A percentile compares a stretch with the other conserved stretches of the same genome.
Evolutionary conservation across 2,329 filamentous ascomycete species (phyloP).

Genomic region (Periconia digitata): DNA sequence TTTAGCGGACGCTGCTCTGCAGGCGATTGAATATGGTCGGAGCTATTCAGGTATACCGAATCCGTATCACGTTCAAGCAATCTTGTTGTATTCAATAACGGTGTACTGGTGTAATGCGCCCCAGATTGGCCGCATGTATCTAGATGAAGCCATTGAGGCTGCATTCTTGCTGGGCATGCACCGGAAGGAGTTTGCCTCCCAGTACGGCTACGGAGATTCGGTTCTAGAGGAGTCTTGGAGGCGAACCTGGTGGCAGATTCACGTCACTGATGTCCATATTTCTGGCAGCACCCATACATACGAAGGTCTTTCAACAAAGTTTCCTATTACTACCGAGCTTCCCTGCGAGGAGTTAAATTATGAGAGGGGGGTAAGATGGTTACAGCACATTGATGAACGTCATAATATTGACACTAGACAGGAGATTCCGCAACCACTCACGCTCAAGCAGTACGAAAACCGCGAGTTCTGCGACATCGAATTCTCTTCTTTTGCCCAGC

Average conservation of each 20-base stretch:
- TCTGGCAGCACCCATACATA: slow-evolving; percentile 69
- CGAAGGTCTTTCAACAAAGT: slow-evolving; percentile 3
- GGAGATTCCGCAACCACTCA: slow-evolving; percentile 35
- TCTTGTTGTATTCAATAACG: slow-evolving; percentile 72
- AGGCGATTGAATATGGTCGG: slow-evolving; percentile 11
- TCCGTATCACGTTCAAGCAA: slow-evolving; percentile 68
- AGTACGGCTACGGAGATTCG: slow-evolving; percentile 62
- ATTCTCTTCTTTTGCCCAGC: slow-evolving; percentile 82
- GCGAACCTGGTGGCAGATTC: slow-evolving; percentile 84
- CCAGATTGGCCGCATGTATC: slow-evolving; percentile 64
- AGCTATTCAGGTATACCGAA: slow-evolving; percentile 6
- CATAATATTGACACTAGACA: not conserved
- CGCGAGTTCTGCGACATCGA: slow-evolving; percentile 69
- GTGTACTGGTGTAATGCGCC: slow-evolving; percentile 74
- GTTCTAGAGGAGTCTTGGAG: slow-evolving; percentile 78
- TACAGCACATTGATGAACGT: not conserved
- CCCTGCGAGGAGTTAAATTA: slow-evolving; percentile 79
- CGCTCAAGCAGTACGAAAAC: slow-evolving; percentile 73
- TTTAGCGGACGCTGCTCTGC: slow-evolving; percentile 32
- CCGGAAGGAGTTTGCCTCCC: slow-evolving; percentile 62
- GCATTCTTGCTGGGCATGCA: slow-evolving; percentile 80
- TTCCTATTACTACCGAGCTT: slow-evolving; percentile 65
- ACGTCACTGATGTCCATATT: slow-evolving; percentile 76
- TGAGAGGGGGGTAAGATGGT: slow-evolving; percentile 24
- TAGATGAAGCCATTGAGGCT: slow-evolving; percentile 68